phyloP scores from a whole-genome alignment of 2,329 filamentous ascomycete species.

The Passalora sequoiae region DNA sequence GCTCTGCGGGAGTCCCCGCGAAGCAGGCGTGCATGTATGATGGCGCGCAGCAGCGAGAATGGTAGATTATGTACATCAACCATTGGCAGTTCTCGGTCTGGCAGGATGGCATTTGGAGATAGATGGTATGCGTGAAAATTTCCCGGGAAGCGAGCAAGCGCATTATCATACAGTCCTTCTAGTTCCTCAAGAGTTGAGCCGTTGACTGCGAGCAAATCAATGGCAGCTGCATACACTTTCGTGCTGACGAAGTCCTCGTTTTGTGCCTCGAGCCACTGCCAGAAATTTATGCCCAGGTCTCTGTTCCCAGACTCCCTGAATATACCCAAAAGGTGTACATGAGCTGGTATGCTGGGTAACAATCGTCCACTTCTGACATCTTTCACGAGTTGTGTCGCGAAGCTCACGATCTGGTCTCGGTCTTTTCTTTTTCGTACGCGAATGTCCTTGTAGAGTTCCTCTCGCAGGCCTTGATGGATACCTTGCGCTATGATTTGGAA shows the following conservation, averaged over 20 bases:
- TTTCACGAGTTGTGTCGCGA: constrained; percentile 37
- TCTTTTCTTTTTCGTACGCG: constrained; percentile 9
- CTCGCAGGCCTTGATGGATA: constrained; percentile 11
- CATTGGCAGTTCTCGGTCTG: constrained; percentile 37
- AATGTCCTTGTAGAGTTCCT: constrained; percentile 8
- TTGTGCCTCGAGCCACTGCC: constrained; percentile 45
- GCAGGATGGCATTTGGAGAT: constrained; percentile 43
- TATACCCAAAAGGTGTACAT: constrained; percentile 45
- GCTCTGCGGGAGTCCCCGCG: constrained; percentile 44
- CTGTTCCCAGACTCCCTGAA: constrained; percentile 42
- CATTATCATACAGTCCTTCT: constrained; percentile 43
- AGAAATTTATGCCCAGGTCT: constrained; percentile 37
- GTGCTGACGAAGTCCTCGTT: constrained; percentile 40
- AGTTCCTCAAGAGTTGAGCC: constrained; percentile 38
- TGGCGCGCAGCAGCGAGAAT: constrained; percentile 44
- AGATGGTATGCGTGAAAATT: constrained; percentile 46
- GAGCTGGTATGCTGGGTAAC: constrained; percentile 36
- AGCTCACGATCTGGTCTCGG: constrained; percentile 21
- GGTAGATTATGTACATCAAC: constrained; percentile 35
- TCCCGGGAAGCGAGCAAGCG: constrained; percentile 45
- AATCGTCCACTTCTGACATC: constrained; percentile 37
- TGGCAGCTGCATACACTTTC: constrained; percentile 46
- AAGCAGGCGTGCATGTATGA: constrained; percentile 44
- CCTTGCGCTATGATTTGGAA: constrained; percentile 16
- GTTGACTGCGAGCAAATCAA: constrained; percentile 45